Base-by-base conservation (phyloP, 1,284 basidiomycete genomes). In the Phenoliferia sp. region DNA sequence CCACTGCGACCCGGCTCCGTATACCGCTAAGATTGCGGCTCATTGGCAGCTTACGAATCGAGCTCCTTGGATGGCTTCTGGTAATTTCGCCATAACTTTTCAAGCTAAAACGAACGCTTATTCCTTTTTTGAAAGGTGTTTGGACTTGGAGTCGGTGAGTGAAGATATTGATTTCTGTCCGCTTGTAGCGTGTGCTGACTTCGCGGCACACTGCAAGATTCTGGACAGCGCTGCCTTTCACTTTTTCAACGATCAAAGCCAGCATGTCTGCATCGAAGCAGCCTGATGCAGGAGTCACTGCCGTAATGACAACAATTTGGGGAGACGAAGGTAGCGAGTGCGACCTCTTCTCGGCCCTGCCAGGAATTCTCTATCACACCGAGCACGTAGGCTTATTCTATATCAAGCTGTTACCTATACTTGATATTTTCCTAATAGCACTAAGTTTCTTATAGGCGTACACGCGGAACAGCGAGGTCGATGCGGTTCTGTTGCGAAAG, bases 281-380 rank as follows among this genome's bases (percentile, higher is more conserved):
- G 1, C 61, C 66, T 3, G n/a, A 63, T 0, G 70, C 73, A 0
- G 78, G 78, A 0, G 76, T 80, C 12, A 71, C 73, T 32, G 57
- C 66, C 63, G 78, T 77, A 48, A 77, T 80, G 65, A 76, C 79
- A 4, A 80, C 79, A 1, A 79, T 79, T 39, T 80, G 79, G 79
- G 79, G 79, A 22, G 79, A 80, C 69, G 79, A 80, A 62, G 79
- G 79, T 0, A 80, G 79, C 64, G 79, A 80, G 69, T 74, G 63
- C 33, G 76, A 76, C 59, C 59, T 76, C 35, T 75, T 64, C 57
- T 73, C 71, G 2, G 73, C 74, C 1, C 67, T 76, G 10, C 76
- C 76, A 0, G 75, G 75, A 10, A 70, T 75, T 31, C 63, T 73
- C 15, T 79, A 79, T 64, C 78, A 77, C 57, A 76, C 79, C 16